Evolutionary conservation across 1,139 yeast species (phyloP).

Genomic region (Yamadazyma dushanensis): DNA sequence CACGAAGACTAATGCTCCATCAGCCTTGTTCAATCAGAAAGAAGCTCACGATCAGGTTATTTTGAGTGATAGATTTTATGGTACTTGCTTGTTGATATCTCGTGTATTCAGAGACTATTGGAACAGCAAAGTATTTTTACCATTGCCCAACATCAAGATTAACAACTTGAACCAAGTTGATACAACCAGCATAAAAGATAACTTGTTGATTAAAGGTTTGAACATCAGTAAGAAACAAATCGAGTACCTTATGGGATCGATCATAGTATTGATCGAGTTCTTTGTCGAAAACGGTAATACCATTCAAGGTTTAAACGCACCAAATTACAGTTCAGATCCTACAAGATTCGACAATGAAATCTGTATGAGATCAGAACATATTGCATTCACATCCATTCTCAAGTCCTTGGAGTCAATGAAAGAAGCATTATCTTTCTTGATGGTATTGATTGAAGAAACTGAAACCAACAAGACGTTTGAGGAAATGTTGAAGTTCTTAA

Average conservation of each 20-base stretch:
- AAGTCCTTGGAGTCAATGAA: conserved; percentile 77
- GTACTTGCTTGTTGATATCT: conserved; percentile 77
- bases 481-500: conserved; percentile 70
- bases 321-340: conserved; percentile 49
- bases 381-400: conserved; percentile 78
- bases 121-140: conserved; percentile 66
- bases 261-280: conserved; percentile 60
- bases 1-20: conserved; percentile 6
- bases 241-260: conserved; percentile 68
- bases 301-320: conserved; percentile 63
- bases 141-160: conserved; percentile 45
- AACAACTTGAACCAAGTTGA: conserved; percentile 38
- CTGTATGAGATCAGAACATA: conserved; percentile 87
- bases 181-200: conserved; percentile 45
- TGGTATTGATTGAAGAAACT: conserved; percentile 79
- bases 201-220: conserved; percentile 43
- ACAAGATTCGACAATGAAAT: conserved; percentile 56
- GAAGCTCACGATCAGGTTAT: conserved; percentile 63
- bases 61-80: conserved; percentile 89
- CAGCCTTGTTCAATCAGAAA: conserved; percentile 11
- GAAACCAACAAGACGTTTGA: conserved; percentile 46
- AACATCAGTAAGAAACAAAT: conserved; percentile 55
- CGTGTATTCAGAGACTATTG: conserved; percentile 79
- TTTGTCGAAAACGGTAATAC: conserved; percentile 57
- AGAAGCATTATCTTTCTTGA: conserved; percentile 86